Base-by-base conservation (phyloP, 2,329 filamentous ascomycete genomes). In the Cryphonectria japonica region DNA sequence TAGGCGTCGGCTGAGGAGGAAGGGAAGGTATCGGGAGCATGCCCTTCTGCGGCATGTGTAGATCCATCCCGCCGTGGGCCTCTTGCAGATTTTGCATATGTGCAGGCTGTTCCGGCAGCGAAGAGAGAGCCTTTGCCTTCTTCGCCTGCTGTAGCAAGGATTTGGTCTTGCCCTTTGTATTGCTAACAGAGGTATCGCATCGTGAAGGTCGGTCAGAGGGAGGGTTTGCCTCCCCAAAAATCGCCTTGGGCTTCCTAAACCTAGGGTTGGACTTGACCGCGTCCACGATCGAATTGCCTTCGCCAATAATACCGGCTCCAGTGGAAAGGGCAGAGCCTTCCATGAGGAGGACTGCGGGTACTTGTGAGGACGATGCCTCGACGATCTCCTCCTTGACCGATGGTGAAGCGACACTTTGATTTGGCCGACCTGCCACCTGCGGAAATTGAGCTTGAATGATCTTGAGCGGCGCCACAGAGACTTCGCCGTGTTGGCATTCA, bases 231-330 rank as follows among this genome's bases (percentile, higher is more conserved):
- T 70, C 67, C 22, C 67, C 72, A 19, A 65, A 69, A 67, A 85
- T 82, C 74, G 78, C 81, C 75, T 86, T 86, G 19, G 82, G 81
- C 75, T 84, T 86, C 71, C 85, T 80, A 54, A 82, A 79, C 32
- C 85, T 82, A 7, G 82, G 82, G 54, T 85, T 83, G 13, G 79
- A 79, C 75, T 88, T 88, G 71, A 88, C 85, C 1, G 85, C 83
- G 11, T 82, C 80, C 4, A 84, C 77, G n/a, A 88, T 88, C 3
- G 86, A 87, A 71, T 74, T 73, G 59, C 66, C 73, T 54, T 71
- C 63, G 29, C 71, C 43, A 68, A 29, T 19, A 64, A 68, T 8
- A 13, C 59, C 3, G 34, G 34, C 3, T 57, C 59, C 11, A 50
- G 61, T 26, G 64, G 66, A 26, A 66, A 62, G 34, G 72, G 78